Evolutionary conservation across 179 eudicot genomes (phyloP).

Genomic region (Beta lomatogona): DNA sequence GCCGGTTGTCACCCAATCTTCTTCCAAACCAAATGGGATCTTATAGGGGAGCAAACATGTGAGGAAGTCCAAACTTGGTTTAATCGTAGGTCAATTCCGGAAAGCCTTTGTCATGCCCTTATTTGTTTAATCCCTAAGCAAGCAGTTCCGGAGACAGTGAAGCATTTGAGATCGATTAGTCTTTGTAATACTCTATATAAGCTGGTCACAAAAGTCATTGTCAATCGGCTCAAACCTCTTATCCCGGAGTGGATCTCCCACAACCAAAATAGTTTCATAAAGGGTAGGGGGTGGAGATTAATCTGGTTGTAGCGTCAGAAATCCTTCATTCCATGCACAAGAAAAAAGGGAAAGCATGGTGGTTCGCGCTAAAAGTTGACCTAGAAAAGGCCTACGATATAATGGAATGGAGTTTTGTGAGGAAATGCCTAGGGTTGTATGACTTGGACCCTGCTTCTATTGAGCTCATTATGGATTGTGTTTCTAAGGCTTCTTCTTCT

Average conservation of each 20-base stretch:
- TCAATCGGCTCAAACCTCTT: background rate
- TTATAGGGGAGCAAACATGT: background rate
- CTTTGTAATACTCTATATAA: background rate
- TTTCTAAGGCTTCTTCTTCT: background rate
- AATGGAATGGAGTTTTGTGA: background rate
- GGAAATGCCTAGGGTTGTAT: background rate
- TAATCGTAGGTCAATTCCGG: background rate
- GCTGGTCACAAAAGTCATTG: background rate
- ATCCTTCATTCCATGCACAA: background rate
- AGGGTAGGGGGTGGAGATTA: background rate
- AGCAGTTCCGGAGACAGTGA: background rate
- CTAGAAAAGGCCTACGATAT: background rate
- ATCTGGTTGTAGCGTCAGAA: background rate
- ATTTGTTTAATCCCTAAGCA: background rate
- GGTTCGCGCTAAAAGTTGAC: background rate
- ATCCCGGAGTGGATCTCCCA: background rate
- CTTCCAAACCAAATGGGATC: background rate
- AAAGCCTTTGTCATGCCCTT: background rate
- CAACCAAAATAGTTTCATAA: background rate
- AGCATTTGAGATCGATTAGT: slow-evolving; percentile 8
- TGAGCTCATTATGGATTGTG: background rate
- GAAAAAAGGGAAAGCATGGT: background rate
- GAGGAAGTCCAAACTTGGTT: background rate
- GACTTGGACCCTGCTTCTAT: background rate
- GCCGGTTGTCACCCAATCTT: background rate